Conservation (phyloP, 305 asterid species). For the Stenogyne calaminthoides region DNA sequence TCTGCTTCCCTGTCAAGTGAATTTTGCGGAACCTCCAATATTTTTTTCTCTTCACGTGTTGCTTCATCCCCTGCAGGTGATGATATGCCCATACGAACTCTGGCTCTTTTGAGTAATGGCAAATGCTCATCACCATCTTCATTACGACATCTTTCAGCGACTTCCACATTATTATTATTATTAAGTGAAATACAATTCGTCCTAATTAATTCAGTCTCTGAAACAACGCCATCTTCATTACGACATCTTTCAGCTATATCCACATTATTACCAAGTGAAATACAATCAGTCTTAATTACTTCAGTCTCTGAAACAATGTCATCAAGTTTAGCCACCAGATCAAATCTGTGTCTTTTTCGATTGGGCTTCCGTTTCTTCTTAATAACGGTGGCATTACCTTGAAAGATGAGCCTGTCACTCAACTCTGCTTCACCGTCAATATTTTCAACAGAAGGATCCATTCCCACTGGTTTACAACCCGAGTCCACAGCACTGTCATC, state of each 20-base stretch:
- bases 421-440: conserved; percentile 53
- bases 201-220: conserved; percentile 43
- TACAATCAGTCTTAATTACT: conserved; percentile 34
- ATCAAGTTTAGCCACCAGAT: conserved; percentile 44
- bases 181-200: conserved; percentile 33
- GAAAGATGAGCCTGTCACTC: conserved; percentile 66
- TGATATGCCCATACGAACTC: conserved; percentile 81
- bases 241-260: conserved; percentile 4
- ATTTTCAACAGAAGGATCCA: conserved; percentile 40
- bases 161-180: conserved; percentile 39
- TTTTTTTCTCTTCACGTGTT: conserved; percentile 45
- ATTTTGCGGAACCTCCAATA: conserved; percentile 44
- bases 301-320: conserved; percentile 46
- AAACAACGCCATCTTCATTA: conserved; percentile 37
- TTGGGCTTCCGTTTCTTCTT: conserved; percentile 79
- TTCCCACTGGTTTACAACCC: conserved; percentile 42
- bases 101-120: conserved; percentile 89
- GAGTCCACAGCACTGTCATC: conserved; percentile 64
- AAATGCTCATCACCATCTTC: conserved; percentile 93
- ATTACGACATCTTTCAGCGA: conserved; percentile 40
- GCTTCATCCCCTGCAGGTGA: conserved; percentile 52
- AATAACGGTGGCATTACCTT: conserved; percentile 45
- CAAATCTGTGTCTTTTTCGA: conserved; percentile 58
- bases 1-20: conserved; percentile 37
- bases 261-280: conserved; percentile 40